Percentiles rank a stretch among this genome's conserved stretches.
Conservation (phyloP, 129 eudicot genomes). For the Chrysanthemum lavandulifolium region DNA sequence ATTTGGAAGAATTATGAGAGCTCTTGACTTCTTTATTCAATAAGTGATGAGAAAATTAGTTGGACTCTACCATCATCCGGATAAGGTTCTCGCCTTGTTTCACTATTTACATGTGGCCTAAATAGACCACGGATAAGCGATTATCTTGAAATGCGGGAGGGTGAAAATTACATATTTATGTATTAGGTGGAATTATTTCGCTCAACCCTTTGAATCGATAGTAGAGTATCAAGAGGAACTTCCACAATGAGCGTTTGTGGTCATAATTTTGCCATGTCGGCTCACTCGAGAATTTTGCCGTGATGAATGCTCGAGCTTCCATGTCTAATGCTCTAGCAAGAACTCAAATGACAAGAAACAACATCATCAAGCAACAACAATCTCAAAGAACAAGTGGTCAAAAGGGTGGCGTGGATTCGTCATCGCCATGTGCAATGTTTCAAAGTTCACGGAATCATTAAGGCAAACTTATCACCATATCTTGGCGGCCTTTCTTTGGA, state of each 20-base stretch:
- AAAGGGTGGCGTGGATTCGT: conserved; percentile 44
- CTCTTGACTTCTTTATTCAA: too few species aligned
- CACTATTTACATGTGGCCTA: too few species aligned
- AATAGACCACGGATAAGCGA: too few species aligned
- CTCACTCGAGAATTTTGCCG: conserved; percentile 55
- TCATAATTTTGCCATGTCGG: conserved; percentile 76
- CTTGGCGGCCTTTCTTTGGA: conserved; percentile 48
- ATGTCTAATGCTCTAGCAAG: conserved; percentile 32
- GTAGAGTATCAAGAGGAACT: conserved; percentile 49
- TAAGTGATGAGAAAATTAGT: too few species aligned
- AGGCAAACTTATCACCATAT: conserved; percentile 60
- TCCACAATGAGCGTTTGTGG: conserved; percentile 58
- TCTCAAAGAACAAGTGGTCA: conserved; percentile 37
- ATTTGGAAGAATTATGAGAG: too few species aligned
- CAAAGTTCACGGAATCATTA: conserved; percentile 61
- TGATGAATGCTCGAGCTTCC: conserved; percentile 53
- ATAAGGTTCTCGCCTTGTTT: too few species aligned
- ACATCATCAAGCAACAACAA: conserved; percentile 56
- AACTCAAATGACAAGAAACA: conserved; percentile 69
- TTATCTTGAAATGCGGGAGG: too few species aligned
- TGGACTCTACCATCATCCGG: too few species aligned
- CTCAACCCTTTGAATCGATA: conserved; percentile 54
- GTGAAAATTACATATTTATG: too few species aligned
- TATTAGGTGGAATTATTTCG: too few species aligned
- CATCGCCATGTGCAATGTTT: conserved; percentile 42